Conservation (phyloP, 306 rosid genomes). For the Fagus crenata region DNA sequence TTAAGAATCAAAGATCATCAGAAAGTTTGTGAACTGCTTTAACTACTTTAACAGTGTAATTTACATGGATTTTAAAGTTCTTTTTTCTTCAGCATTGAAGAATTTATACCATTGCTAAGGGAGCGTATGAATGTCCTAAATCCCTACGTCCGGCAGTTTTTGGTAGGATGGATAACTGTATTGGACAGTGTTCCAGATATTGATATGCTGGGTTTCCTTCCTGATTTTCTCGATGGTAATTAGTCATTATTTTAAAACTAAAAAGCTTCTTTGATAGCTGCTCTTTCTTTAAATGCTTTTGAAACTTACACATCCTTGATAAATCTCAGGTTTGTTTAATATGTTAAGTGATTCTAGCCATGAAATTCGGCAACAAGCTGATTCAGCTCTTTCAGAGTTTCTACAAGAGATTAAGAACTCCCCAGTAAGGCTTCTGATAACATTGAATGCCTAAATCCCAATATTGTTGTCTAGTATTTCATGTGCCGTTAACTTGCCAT, state of each 20-base stretch:
- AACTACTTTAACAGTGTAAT: conserved; percentile 20
- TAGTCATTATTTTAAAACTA: conserved; percentile 16
- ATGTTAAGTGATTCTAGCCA: conserved; percentile 97
- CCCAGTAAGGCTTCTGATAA: conserved; percentile 74
- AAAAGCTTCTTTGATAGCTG: conserved; percentile 11
- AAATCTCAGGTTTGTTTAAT: conserved; percentile 85
- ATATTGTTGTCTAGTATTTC: conserved; percentile 8
- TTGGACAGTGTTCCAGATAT: conserved; percentile 97
- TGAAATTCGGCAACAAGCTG: conserved; percentile 98
- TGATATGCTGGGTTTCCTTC: conserved; percentile 98
- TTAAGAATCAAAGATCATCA: conserved; percentile 26
- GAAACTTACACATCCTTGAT: conserved; percentile 24
- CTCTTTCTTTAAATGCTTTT: conserved; percentile 19
- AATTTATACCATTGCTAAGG: conserved; percentile 95
- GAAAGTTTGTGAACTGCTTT: conserved; percentile 25
- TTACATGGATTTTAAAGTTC: conserved; percentile 23
- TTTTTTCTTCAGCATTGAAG: conserved; percentile 75
- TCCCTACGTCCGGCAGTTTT: conserved; percentile 97
- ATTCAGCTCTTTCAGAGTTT: conserved; percentile 98
- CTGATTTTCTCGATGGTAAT: conserved; percentile 88
- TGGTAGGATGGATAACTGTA: conserved; percentile 99
- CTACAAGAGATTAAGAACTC: conserved; percentile 99
- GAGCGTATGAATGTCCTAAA: conserved; percentile 98
- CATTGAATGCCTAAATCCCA: conserved; percentile 8
- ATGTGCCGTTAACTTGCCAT: conserved; percentile 2